Base-by-base conservation (phyloP, 495 filamentous ascomycete species). In the Aspergillus kassunensis region DNA sequence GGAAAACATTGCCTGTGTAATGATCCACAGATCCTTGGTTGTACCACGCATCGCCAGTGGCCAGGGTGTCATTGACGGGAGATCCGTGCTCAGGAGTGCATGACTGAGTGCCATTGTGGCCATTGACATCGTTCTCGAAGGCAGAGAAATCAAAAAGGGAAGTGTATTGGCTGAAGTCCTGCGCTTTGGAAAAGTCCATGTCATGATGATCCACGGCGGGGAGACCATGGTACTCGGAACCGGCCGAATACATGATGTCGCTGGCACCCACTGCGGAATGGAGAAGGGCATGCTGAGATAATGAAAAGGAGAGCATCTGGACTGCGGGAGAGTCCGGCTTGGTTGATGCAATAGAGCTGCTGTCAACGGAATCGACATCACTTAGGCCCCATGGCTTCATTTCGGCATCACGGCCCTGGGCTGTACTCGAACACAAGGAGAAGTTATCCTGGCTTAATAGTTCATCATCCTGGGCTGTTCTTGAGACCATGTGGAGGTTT, bases 381-480 rank as follows among this genome's bases (percentile, higher is more conserved):
- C 59, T 69, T 57, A 76, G 39, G 35, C 59, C 59, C 73, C 73
- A 76, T 43, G 69, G 59, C 55, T 71, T 68, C 52, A 74, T 61
- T 24, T 72, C 70, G 51, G 53, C 66, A 65, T 69, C 69, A 62
- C 64, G 64, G 62, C 52, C 58, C 54, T 68, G 63, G 52, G 60
- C 60, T 36, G 68, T 56, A 60, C 59, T 69, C 51, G 71, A 74
- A 65, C 67, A 70, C 54, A 74, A 64, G 53, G 70, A 70, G 47
- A 69, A 70, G 56, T 56, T 68, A 62, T 72, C 71, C 61, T 71
- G 73, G 67, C 65, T 72, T 40, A 66, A 71, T 54, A 75, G 55
- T 57, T 74, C 70, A 74, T 75, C 70, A 75, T 74, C 73, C 71
- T 70, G 70, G 68, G 68, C 49, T 55, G 61, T 53, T 64, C 67